phyloP scores from a whole-genome alignment of 2,329 filamentous ascomycete species.

The Talaromyces islandicus region DNA sequence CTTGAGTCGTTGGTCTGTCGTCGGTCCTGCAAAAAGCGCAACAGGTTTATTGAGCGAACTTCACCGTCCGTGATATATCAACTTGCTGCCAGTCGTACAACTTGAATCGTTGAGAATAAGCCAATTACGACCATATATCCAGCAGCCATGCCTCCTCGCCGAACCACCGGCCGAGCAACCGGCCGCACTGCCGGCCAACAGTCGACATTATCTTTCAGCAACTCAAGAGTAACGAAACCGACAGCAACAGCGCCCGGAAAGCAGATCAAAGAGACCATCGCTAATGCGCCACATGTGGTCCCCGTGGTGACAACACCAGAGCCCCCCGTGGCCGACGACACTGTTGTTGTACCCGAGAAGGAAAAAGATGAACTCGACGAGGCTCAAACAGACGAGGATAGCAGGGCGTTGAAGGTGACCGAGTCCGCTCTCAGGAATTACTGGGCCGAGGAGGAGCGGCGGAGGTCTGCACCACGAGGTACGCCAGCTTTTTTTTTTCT shows the following conservation, averaged over 20 bases:
- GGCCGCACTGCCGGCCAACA: conserved; percentile 40
- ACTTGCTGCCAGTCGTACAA: no score
- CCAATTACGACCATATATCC: background rate
- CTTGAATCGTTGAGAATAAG: background rate
- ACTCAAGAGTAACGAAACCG: conserved; percentile 55
- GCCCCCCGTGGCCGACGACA: conserved; percentile 30
- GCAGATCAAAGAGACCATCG: conserved; percentile 11
- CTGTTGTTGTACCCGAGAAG: conserved; percentile 44
- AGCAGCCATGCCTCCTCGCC: conserved; percentile 37
- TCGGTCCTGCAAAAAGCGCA: no score
- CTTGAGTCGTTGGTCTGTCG: no score
- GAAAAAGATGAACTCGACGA: conserved; percentile 38
- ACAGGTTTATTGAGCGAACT: background rate
- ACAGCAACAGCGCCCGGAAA: conserved; percentile 25
- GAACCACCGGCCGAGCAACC: no score
- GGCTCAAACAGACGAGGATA: conserved; percentile 29
- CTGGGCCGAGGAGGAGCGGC: conserved; percentile 67
- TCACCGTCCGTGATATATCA: background rate
- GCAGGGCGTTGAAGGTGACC: conserved; percentile 56
- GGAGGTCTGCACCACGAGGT: conserved; percentile 56
- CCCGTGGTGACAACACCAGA: conserved; percentile 20
- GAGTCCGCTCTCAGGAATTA: conserved; percentile 68
- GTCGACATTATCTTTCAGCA: conserved; percentile 59
- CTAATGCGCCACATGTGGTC: conserved; percentile 19
- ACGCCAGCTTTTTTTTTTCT: background rate